These are phyloP conservation scores for Apiospora koreana DNA, from an alignment of 2,329 filamentous ascomycete genomes.

Conservation along the genomic window DNA sequence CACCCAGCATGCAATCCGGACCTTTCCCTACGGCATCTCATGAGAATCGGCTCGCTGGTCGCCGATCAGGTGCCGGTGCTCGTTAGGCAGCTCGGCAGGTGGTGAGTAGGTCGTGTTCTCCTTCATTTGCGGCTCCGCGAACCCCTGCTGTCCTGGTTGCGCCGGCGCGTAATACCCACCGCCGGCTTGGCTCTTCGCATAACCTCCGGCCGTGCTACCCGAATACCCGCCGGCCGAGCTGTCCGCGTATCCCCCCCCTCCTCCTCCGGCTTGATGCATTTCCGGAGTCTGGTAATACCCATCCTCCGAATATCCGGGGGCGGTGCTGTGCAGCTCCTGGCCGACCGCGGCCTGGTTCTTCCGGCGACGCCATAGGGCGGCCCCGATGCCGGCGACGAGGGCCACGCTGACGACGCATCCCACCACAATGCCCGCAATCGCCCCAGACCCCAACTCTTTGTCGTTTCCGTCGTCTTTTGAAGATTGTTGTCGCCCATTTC, in stretches of 20 bases:
- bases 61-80: background rate
- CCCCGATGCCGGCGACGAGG: background rate
- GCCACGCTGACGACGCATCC: conserved; percentile 32
- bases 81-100: background rate
- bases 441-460: conserved; percentile 23
- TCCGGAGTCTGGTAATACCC: background rate
- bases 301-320: background rate
- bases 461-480: background rate
- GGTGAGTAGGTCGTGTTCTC: background rate
- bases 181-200: background rate
- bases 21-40: background rate
- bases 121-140: background rate
- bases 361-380: background rate
- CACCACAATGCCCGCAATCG: conserved; percentile 29
- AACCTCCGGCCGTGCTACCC: background rate
- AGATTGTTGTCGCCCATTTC: background rate
- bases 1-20: background rate
- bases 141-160: background rate
- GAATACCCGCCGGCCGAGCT: background rate
- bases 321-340: background rate
- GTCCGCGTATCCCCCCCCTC: background rate
- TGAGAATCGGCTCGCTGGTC: background rate
- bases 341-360: background rate
- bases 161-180: background rate
- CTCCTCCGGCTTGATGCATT: background rate